Evolutionary conservation across 2,329 filamentous ascomycete genomes (phyloP), one percentile per base, ranked within the genome.

Genomic region (Penicillium paneum): DNA sequence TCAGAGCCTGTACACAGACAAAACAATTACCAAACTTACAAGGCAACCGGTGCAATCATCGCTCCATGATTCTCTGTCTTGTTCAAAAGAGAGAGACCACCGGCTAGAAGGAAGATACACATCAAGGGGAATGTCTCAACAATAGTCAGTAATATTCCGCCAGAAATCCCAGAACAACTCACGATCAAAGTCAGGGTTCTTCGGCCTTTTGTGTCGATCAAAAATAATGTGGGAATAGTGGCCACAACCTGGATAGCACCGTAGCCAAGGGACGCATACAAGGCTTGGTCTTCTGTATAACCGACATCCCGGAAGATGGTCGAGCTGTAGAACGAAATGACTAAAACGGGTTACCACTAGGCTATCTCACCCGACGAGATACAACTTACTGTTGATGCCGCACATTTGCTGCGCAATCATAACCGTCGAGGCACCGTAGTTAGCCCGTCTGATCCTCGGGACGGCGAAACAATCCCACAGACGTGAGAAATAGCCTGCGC

Each of bases 341-440:
- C 59, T 62, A 17, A 10, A 26, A 19, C 4, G 4, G 11, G 51
- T 57, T 38, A 60, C 17, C 13, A 1, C 12, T 88, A 24, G 85
- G 66, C 87, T 86, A 71, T 24, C 5, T 15, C 19, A 32, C 5
- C 5, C 7, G 19, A 21, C 8, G 2, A 7, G 7, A 19, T 19
- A 32, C 2, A n/a, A 59, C 63, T 44, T 56, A 65, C 63, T 66
- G 52, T 68, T 68, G 42, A 68, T 78, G 72, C 81, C 81, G 63
- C 84, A 87, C 80, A 88, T 85, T 67, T 88, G 85, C 69, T 88
- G 86, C 0, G 84, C 84, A 65, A 88, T 83, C 90, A 95, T 95
- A 62, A 92, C 88, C 1, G 85, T 84, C 55, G 85, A 88, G 1
- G 89, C 87, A 7, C 89, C 90, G 24, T 88, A 78, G 5, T 85